Percentiles rank a stretch among this genome's conserved stretches.
Conservation (phyloP, 345 rosid genomes). For the Triadica sebifera region DNA sequence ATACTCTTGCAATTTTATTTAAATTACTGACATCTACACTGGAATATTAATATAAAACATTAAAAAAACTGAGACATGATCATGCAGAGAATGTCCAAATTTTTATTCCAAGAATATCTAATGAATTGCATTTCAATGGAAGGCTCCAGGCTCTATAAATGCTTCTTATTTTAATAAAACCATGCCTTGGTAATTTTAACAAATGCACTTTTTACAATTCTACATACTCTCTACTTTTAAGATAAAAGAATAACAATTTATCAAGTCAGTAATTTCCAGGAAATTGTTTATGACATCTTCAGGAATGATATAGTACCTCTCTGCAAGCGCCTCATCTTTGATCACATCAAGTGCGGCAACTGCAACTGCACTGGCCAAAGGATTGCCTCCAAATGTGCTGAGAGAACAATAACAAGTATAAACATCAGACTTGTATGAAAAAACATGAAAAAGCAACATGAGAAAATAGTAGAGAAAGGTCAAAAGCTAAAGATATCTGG, state of each 20-base stretch:
- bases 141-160: background rate
- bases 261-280: background rate
- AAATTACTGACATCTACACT: background rate
- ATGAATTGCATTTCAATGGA: background rate
- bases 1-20: background rate
- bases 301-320: conserved; percentile 42
- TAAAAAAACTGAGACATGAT: background rate
- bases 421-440: conserved; percentile 6
- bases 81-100: background rate
- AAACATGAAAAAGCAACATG: conserved; percentile 2
- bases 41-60: background rate
- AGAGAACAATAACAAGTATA: conserved; percentile 14
- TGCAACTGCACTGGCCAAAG: conserved; percentile 93
- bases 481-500: background rate
- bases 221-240: background rate
- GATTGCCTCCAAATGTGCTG: conserved; percentile 97
- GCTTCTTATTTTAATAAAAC: background rate
- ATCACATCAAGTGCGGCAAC: conserved; percentile 82
- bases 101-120: background rate
- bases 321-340: conserved; percentile 68
- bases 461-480: background rate
- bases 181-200: background rate
- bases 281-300: background rate
- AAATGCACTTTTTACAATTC: background rate
- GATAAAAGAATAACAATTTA: background rate